A percentile compares a stretch with the other conserved stretches of the same genome.
Conservation (phyloP, 306 rosid genomes). For the Cucumis melo region DNA sequence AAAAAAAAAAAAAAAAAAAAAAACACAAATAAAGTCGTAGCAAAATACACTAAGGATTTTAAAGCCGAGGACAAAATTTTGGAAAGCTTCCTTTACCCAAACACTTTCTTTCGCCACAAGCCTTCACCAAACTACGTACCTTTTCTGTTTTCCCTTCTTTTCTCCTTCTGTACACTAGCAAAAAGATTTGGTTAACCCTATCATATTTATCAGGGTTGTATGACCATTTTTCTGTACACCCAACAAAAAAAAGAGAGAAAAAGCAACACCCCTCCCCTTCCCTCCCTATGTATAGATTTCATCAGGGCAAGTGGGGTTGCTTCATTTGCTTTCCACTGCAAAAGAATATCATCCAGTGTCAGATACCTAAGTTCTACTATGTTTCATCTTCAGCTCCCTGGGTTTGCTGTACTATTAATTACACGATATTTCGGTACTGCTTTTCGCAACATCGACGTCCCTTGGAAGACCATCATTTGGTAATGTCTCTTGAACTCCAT, state of each 20-base stretch:
- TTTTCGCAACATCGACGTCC: constrained; percentile 42
- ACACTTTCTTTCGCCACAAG: neutral
- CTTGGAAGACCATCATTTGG: constrained; percentile 78
- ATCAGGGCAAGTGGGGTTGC: neutral
- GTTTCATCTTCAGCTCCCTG: neutral
- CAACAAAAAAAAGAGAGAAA: neutral
- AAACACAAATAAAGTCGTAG: neutral
- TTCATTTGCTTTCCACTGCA: neutral
- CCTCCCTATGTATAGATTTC: neutral
- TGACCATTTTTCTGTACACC: constrained; percentile 5
- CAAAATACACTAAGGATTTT: neutral
- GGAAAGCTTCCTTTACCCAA: neutral
- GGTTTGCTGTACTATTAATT: neutral
- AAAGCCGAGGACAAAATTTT: constrained; percentile 1
- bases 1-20: no score
- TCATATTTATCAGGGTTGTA: neutral
- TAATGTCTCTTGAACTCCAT: constrained; percentile 33
- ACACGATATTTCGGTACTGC: constrained; percentile 26
- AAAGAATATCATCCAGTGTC: neutral
- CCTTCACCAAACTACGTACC: constrained; percentile 13
- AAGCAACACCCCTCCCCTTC: neutral
- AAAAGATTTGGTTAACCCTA: neutral
- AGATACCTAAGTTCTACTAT: neutral
- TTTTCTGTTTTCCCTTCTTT: constrained; percentile 14
- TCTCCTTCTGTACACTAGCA: constrained; percentile 42